Evolutionary conservation across 2,329 filamentous ascomycete species (phyloP).

Genomic region (Ophiocordyceps sinensis): DNA sequence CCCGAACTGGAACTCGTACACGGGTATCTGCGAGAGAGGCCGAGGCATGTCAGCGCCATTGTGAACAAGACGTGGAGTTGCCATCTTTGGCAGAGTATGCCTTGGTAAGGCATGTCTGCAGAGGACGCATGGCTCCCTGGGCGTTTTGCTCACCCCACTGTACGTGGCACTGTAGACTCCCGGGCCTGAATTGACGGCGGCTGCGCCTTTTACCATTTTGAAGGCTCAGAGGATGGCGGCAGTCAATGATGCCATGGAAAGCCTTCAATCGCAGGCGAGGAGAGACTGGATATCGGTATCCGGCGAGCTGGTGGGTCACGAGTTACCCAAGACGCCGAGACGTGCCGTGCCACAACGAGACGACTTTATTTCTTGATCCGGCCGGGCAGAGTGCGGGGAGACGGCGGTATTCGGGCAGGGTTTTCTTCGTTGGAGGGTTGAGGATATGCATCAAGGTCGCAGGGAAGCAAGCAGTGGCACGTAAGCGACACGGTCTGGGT

Average conservation of each 20-base stretch:
- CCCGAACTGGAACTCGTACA: slow-evolving; percentile 84
- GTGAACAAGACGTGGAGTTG: no score
- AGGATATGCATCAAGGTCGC: slow-evolving; percentile 8
- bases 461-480: slow-evolving; percentile 18
- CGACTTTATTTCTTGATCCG: not conserved
- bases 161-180: slow-evolving; percentile 56
- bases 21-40: no score
- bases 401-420: not conserved
- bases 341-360: not conserved
- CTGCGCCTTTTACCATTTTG: slow-evolving; percentile 33
- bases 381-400: no score
- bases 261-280: not conserved
- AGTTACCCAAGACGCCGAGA: not conserved
- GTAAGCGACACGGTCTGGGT: slow-evolving; percentile 19
- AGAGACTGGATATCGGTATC: not conserved
- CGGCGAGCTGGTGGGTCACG: not conserved
- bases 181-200: slow-evolving; percentile 18
- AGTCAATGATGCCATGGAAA: not conserved
- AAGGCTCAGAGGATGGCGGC: slow-evolving; percentile 7
- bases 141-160: slow-evolving; percentile 41
- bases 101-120: no score
- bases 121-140: no score
- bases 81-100: no score
- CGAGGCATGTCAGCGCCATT: not conserved
- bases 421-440: slow-evolving; percentile 4